Base-by-base conservation (phyloP, 1,139 yeast genomes). In the Protomyces macrosporus region DNA sequence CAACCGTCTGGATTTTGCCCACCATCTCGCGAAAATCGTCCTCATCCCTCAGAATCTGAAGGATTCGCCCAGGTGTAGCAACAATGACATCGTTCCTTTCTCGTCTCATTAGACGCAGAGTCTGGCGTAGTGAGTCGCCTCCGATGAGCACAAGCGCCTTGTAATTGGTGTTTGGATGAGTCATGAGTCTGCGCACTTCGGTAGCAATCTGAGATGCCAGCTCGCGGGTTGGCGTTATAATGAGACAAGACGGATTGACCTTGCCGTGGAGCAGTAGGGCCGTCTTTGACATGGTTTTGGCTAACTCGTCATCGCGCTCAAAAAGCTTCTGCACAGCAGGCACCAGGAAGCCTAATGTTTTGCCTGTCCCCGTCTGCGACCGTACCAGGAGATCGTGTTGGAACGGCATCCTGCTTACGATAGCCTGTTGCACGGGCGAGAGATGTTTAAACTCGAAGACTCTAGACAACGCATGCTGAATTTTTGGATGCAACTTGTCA, bases 341-440 rank as follows among this genome's bases (percentile, higher is more conserved):
- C n/a, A 90, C 83, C 65, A 88, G 79, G 73, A 88, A 93, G 53
- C 97, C 97, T 60, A 90, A 78, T 0, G 97, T 89, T 73, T 90
- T 90, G 77, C 97, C 97, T 6, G 96, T 87, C 69, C 97, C 97
- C 0, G 97, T 90, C 54, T 96, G 96, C 0, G 97, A 96, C 78
- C 96, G 87, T 0, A 95, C 95, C 65, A 90, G 78, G 55, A 90
- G 73, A 72, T 90, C 96, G 14, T 35, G 40, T 30, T 53, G 33
- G 14, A 60, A 42, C 23, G 63, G 63, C 58, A 60, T 53, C 42
- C 33, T 16, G 16, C 53, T 50, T 14, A 54, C 32, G 23, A 60
- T 60, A 6, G 53, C 39, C n/a, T 40, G 58, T 51, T 60, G 63
- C 14, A 60, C 63, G 12, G 53, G 45, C 16, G 63, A 35, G 35